Percentiles rank a stretch among this genome's conserved stretches.
These are phyloP conservation scores for Mrakia frigida DNA, from an alignment of 768 basidiomycete species.

Conservation along the genomic window DNA sequence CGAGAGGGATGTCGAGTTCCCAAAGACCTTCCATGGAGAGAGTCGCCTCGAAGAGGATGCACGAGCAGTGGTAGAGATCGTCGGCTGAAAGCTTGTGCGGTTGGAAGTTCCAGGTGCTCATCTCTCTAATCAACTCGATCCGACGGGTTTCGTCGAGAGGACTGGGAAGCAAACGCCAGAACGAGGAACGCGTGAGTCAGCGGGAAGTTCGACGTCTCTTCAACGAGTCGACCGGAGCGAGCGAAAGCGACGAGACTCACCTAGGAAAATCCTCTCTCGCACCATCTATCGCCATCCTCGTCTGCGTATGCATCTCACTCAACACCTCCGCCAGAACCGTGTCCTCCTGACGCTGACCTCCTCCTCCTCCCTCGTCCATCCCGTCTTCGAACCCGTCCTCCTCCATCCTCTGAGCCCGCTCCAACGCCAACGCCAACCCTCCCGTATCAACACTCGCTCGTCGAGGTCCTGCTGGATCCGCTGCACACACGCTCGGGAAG, in stretches of 20 bases:
- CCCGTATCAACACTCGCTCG: slow-evolving; percentile 83
- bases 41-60: slow-evolving; percentile 79
- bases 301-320: slow-evolving; percentile 77
- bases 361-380: slow-evolving; percentile 39
- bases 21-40: slow-evolving; percentile 66
- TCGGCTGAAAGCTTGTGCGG: slow-evolving; percentile 76
- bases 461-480: slow-evolving; percentile 28
- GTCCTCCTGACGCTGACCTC: slow-evolving; percentile 34
- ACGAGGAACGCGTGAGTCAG: slow-evolving; percentile 4
- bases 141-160: slow-evolving; percentile 35
- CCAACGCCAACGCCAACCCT: slow-evolving; percentile 71
- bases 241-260: neutral
- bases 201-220: neutral
- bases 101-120: slow-evolving; percentile 85
- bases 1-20: slow-evolving; percentile 32
- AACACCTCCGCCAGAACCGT: slow-evolving; percentile 67
- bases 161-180: neutral
- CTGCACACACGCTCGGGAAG: neutral
- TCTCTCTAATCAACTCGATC: slow-evolving; percentile 50
- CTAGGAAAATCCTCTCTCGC: slow-evolving; percentile 34
- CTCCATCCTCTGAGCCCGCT: slow-evolving; percentile 25
- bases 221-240: too few relatives aligned
- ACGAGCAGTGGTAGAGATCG: slow-evolving; percentile 72
- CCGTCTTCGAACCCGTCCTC: slow-evolving; percentile 4
- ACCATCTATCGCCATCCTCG: slow-evolving; percentile 58